Base-by-base conservation (phyloP, 495 filamentous ascomycete species). In the Coniosporium apollinis region DNA sequence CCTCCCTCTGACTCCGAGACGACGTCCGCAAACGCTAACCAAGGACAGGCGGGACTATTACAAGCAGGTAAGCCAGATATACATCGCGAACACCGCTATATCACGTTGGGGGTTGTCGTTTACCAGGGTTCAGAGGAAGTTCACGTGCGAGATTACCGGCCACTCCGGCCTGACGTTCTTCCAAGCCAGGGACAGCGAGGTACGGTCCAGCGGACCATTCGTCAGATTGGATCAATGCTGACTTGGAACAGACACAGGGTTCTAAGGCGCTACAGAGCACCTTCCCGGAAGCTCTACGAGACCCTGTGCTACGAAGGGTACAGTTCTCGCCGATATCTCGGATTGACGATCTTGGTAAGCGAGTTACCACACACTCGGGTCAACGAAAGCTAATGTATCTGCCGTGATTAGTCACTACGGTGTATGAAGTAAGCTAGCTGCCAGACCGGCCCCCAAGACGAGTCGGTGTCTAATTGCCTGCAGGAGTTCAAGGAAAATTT, bases 121-220 rank as follows among this genome's bases (percentile, higher is more conserved):
- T n/a, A 9, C 17, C n/a, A 32, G 8, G 30, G 9, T 32, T 17
- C 45, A 89, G 72, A 79, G 76, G 41, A 74, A 77, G 29, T 99
- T 96, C 50, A 92, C 87, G 34, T 94, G 87, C 54, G 78, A 89
- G 43, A 87, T 94, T 40, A 94, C 82, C 2, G 89, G 89, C 22
- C 85, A 93, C 56, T 91, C 86, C 19, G 79, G 79, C 19, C 58
- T 94, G 45, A 87, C 67, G n/a, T 96, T 92, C 55, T 94, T 92
- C 39, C 83, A 96, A 36, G 89, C 89, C 3, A 65, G 85, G 11
- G 73, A 81, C 52, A 94, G 85, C 56, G 91, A 97, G 71, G 89
- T 94, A 71, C 26, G 74, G 11, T 29, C 17, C 45, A 19, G 35
- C 13, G 14, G 13, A 14, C 5, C 0, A 9, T 3, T 9, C 10